Evolutionary conservation across 495 filamentous ascomycete genomes (phyloP).

Genomic region (Tirmania nivea): DNA sequence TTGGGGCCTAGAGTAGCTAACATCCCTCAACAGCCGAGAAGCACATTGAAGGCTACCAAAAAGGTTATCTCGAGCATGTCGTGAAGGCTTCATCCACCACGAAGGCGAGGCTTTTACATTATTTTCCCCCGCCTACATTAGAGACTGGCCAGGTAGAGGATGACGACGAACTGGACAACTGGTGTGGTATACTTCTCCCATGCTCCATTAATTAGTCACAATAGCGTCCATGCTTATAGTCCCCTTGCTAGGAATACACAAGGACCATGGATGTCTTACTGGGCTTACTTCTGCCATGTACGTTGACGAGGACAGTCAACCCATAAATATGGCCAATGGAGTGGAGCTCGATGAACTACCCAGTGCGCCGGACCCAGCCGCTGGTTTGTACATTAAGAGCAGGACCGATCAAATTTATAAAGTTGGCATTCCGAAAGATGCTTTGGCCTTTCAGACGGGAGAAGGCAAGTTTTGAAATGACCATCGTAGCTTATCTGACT

Average conservation of each 20-base stretch:
- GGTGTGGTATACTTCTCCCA: slow-evolving; percentile 50
- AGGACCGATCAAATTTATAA: slow-evolving; percentile 56
- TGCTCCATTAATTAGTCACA: slow-evolving; percentile 53
- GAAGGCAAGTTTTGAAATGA: slow-evolving; percentile 23
- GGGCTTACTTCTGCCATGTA: slow-evolving; percentile 93
- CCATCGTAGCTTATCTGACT: not conserved
- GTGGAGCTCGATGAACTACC: slow-evolving; percentile 41
- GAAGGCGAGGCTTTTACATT: slow-evolving; percentile 83
- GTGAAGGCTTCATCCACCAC: slow-evolving; percentile 69
- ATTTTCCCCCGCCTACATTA: slow-evolving; percentile 44
- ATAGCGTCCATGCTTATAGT: slow-evolving; percentile 35
- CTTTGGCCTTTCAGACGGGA: slow-evolving; percentile 89
- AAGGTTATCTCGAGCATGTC: slow-evolving; percentile 63
- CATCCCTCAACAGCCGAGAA: slow-evolving; percentile 25
- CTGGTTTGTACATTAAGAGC: slow-evolving; percentile 81
- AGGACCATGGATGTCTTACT: slow-evolving; percentile 82
- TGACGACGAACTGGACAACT: slow-evolving; percentile 53
- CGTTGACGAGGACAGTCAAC: slow-evolving; percentile 47
- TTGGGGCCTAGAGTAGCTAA: no score
- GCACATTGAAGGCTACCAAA: slow-evolving; percentile 52
- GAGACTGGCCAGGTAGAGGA: slow-evolving; percentile 15
- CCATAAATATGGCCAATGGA: slow-evolving; percentile 18
- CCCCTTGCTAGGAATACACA: slow-evolving; percentile 24
- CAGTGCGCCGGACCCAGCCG: slow-evolving; percentile 52
- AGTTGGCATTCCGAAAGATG: slow-evolving; percentile 72